A percentile compares a stretch with the other conserved stretches of the same genome.
phyloP scores from a whole-genome alignment of 2,329 filamentous ascomycete species.

The Alternaria burnsii region DNA sequence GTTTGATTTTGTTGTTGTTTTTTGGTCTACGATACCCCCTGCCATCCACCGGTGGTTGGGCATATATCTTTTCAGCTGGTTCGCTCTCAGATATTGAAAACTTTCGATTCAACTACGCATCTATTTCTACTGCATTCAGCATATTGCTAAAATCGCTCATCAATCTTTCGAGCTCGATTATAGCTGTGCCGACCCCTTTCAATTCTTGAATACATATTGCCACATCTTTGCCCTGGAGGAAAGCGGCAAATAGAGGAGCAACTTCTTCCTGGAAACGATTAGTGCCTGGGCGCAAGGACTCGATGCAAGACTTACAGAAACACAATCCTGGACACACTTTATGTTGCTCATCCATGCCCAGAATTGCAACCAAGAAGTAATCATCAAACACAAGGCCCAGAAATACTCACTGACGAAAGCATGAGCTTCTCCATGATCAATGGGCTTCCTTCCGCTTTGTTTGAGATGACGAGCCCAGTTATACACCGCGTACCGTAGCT shows the following conservation, averaged over 20 bases:
- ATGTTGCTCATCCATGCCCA: too few relatives aligned
- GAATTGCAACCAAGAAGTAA: too few relatives aligned
- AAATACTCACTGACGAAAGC: not conserved
- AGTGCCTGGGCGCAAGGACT: too few relatives aligned
- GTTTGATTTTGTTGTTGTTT: not conserved
- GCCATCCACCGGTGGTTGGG: constrained; percentile 20
- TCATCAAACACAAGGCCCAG: too few relatives aligned
- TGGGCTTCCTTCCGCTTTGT: not conserved
- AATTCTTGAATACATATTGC: too few relatives aligned
- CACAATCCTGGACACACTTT: too few relatives aligned
- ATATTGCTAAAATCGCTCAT: too few relatives aligned
- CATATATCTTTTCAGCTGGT: constrained; percentile 8
- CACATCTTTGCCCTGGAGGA: too few relatives aligned
- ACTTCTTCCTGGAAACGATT: too few relatives aligned
- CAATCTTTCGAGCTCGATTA: too few relatives aligned
- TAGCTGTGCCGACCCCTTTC: too few relatives aligned
- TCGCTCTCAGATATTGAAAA: not conserved
- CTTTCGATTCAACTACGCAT: not conserved
- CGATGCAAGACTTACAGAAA: not conserved
- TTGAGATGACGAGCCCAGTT: not conserved
- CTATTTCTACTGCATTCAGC: not conserved
- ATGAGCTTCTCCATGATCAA: not conserved
- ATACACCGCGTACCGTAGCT: not conserved
- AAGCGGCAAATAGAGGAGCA: too few relatives aligned
- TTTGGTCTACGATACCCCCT: constrained; percentile 18